phyloP scores from a whole-genome alignment of 2,329 filamentous ascomycete genomes.

The Zelopaecilomyces penicillatus region DNA sequence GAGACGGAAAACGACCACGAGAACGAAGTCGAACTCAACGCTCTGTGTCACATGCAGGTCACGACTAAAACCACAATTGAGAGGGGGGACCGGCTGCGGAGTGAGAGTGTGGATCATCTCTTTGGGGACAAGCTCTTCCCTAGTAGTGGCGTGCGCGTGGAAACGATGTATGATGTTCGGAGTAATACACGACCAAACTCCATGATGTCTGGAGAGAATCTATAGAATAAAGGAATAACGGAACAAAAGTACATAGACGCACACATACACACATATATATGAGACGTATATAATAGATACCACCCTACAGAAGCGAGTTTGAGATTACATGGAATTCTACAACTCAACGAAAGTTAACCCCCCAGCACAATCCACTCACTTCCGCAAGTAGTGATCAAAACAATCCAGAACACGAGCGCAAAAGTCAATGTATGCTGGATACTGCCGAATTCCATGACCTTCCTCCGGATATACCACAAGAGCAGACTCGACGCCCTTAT shows the following conservation, averaged over 20 bases:
- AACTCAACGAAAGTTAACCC: no score
- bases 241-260: no score
- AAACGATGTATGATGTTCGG: conserved; percentile 11
- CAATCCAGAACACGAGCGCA: neutral
- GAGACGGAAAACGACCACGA: conserved; percentile 5
- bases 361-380: no score
- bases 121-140: conserved; percentile 7
- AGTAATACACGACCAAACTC: conserved; percentile 10
- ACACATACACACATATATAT: no score
- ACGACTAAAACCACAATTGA: conserved; percentile 12
- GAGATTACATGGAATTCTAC: no score
- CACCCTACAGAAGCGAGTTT: no score
- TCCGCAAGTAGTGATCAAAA: neutral
- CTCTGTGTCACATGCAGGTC: conserved; percentile 8
- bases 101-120: conserved; percentile 8
- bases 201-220: neutral
- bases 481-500: neutral
- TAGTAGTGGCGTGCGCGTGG: conserved; percentile 8
- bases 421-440: conserved; percentile 3
- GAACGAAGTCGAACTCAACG: conserved; percentile 8
- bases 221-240: neutral
- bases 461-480: neutral
- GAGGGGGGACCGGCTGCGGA: neutral
- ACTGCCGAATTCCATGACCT: conserved; percentile 1
- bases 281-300: no score